Percentiles rank a stretch among this genome's conserved stretches.
These are phyloP conservation scores for Aspergillus indologenus DNA, from an alignment of 495 filamentous ascomycete genomes.

Conservation along the genomic window DNA sequence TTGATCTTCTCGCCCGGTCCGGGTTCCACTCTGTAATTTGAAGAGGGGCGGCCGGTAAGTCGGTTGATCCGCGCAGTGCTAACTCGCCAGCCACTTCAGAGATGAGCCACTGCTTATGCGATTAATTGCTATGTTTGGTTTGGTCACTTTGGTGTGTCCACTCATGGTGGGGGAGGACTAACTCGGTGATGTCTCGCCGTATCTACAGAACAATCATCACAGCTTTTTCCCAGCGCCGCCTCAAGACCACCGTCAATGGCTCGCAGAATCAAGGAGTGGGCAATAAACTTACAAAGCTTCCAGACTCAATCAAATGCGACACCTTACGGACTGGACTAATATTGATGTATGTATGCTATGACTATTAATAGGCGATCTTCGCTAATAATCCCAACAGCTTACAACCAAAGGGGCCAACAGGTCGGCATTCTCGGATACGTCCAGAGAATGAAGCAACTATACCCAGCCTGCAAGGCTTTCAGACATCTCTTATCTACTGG, in stretches of 20 bases:
- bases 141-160: not conserved
- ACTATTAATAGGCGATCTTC: slow-evolving; percentile 6
- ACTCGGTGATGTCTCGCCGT: not conserved
- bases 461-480: not conserved
- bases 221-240: not conserved
- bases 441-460: not conserved
- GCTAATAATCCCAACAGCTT: not conserved
- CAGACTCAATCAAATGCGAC: not conserved
- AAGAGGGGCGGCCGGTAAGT: too few species aligned
- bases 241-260: not conserved
- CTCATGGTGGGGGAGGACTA: not conserved
- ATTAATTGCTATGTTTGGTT: not conserved
- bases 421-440: not conserved
- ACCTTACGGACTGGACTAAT: not conserved
- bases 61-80: too few species aligned
- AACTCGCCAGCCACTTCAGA: not conserved
- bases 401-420: not conserved
- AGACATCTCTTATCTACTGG: not conserved
- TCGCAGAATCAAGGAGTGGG: not conserved
- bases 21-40: slow-evolving; percentile 1
- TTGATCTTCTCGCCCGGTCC: slow-evolving; percentile 1
- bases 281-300: not conserved
- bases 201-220: not conserved
- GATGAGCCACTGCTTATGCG: not conserved
- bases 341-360: not conserved